Conservation (phyloP, 2,329 filamentous ascomycete species). For the Colletotrichum godetiae region DNA sequence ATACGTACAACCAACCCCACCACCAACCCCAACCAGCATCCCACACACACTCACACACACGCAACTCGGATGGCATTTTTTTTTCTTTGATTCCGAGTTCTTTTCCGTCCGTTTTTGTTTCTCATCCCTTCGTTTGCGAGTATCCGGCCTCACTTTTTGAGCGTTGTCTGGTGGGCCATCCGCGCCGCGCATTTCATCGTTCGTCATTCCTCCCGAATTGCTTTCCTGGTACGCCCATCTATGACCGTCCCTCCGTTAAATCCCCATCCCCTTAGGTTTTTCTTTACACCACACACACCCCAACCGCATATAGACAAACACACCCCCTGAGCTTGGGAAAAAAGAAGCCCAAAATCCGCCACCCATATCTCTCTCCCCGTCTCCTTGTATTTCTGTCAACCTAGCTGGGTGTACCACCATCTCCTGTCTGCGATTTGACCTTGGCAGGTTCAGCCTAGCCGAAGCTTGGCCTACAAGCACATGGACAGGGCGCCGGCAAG, state of each 20-base stretch:
- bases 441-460: conserved; percentile 4
- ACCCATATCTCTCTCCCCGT: neutral
- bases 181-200: neutral
- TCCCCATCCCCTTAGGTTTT: neutral
- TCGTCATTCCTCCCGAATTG: conserved; percentile 2
- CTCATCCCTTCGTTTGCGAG: conserved; percentile 32
- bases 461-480: neutral
- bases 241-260: conserved; percentile 16
- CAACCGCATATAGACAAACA: neutral
- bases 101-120: conserved; percentile 13
- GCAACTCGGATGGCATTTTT: neutral
- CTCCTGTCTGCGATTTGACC: neutral
- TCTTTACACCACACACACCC: neutral
- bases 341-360: neutral
- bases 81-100: neutral
- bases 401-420: neutral
- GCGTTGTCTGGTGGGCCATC: neutral
- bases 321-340: neutral
- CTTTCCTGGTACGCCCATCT: conserved; percentile 26
- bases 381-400: neutral
- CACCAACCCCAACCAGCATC: neutral
- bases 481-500: neutral
- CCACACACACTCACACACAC: conserved; percentile 1
- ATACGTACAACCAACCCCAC: neutral
- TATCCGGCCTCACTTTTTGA: conserved; percentile 27